Conservation (phyloP, 306 rosid species). For the Abrus pulchellus region DNA sequence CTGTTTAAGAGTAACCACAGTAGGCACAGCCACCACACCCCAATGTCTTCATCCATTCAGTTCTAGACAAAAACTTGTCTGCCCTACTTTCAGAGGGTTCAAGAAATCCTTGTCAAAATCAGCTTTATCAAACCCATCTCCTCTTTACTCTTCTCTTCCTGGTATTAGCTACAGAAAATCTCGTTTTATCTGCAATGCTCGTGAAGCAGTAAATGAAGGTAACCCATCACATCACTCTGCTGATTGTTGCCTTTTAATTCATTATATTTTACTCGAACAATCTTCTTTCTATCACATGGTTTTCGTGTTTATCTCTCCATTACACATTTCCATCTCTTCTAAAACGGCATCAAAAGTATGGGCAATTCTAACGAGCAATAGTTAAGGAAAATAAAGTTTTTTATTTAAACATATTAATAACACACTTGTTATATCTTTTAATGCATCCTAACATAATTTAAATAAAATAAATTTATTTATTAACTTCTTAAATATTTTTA, state of each 20-base stretch:
- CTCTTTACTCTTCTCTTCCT: slow-evolving; percentile 33
- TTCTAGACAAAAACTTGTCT: slow-evolving; percentile 51
- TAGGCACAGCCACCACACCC: slow-evolving; percentile 51
- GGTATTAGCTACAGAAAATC: slow-evolving; percentile 43
- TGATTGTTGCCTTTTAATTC: not conserved
- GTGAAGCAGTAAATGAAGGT: slow-evolving; percentile 68
- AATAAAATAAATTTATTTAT: no score
- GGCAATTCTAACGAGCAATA: no score
- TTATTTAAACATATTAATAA: no score
- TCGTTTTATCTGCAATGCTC: slow-evolving; percentile 68
- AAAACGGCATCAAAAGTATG: not conserved
- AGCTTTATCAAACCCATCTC: slow-evolving; percentile 39
- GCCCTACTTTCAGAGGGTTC: slow-evolving; percentile 50
- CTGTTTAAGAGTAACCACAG: slow-evolving; percentile 66
- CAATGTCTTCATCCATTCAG: slow-evolving; percentile 59
- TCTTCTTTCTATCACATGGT: not conserved
- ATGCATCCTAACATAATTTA: no score
- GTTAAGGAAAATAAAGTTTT: no score
- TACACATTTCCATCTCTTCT: not conserved
- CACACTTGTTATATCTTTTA: no score
- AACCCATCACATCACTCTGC: not conserved
- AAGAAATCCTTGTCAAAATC: slow-evolving; percentile 50
- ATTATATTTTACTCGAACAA: not conserved
- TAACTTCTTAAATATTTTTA: no score
- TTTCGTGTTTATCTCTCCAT: not conserved